Conservation (phyloP, 495 filamentous ascomycete species). For the Neurospora tetrasperma region DNA sequence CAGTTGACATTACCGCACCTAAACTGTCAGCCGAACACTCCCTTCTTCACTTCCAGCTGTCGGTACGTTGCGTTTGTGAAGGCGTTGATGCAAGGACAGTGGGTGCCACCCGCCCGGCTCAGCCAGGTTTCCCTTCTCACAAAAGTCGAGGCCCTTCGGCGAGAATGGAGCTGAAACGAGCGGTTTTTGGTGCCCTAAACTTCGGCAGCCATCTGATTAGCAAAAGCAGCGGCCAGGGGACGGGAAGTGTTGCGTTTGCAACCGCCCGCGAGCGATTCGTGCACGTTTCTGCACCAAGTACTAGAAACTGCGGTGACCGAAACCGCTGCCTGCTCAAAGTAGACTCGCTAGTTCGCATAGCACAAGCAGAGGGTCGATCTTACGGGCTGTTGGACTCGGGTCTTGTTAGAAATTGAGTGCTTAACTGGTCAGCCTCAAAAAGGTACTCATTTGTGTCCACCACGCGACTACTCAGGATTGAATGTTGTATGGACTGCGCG, state of each 20-base stretch:
- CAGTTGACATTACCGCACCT: neutral
- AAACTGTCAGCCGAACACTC: neutral
- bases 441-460: neutral
- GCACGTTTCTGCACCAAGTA: neutral
- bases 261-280: neutral
- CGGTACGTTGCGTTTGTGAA: neutral
- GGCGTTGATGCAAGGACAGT: neutral
- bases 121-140: neutral
- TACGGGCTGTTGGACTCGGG: neutral
- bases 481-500: neutral
- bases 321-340: neutral
- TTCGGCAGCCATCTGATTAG: neutral
- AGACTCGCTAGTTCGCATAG: neutral
- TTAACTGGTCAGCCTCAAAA: neutral
- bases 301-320: neutral
- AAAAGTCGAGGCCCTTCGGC: neutral
- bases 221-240: neutral
- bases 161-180: neutral
- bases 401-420: neutral
- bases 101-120: neutral
- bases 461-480: neutral
- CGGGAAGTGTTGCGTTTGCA: neutral
- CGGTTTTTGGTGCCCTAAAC: neutral
- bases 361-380: neutral
- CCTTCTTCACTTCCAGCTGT: neutral